Percentiles rank a stretch among this genome's conserved stretches.
phyloP scores from a whole-genome alignment of 2,329 filamentous ascomycete species.

The Cladophialophora bantiana region DNA sequence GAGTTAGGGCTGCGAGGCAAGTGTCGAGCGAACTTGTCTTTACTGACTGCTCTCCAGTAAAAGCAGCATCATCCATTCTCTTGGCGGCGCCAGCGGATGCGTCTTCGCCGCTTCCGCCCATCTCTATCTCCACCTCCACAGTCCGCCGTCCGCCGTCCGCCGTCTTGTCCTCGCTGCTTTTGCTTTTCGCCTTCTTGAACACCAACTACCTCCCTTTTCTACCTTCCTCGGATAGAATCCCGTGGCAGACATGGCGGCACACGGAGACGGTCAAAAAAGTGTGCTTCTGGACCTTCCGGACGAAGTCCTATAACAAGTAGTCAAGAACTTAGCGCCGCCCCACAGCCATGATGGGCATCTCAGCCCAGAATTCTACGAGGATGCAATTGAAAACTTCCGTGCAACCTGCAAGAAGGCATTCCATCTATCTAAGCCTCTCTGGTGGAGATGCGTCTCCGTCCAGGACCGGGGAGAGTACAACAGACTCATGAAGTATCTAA shows the following conservation, averaged over 20 bases:
- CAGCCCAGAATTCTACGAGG: background rate
- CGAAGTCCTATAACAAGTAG: background rate
- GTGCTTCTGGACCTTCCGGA: background rate
- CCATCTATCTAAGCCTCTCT: background rate
- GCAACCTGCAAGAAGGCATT: background rate
- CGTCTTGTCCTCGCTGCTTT: background rate
- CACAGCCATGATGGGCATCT: background rate
- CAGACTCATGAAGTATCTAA: background rate
- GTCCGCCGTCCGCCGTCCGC: background rate
- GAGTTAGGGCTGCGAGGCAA: background rate
- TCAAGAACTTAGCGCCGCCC: background rate
- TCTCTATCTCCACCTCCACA: background rate
- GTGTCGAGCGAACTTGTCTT: too few relatives aligned
- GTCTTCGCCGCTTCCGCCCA: background rate
- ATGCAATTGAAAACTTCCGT: background rate
- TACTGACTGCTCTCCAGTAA: background rate
- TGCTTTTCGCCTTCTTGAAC: background rate
- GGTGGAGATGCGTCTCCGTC: background rate
- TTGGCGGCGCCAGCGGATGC: too few relatives aligned
- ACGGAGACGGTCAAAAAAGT: background rate
- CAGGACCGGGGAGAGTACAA: background rate
- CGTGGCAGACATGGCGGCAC: background rate
- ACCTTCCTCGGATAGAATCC: background rate
- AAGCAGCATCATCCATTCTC: background rate
- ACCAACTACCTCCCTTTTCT: background rate